Base-by-base conservation (phyloP, 208 protist genomes). In the Phytomonas francai region DNA sequence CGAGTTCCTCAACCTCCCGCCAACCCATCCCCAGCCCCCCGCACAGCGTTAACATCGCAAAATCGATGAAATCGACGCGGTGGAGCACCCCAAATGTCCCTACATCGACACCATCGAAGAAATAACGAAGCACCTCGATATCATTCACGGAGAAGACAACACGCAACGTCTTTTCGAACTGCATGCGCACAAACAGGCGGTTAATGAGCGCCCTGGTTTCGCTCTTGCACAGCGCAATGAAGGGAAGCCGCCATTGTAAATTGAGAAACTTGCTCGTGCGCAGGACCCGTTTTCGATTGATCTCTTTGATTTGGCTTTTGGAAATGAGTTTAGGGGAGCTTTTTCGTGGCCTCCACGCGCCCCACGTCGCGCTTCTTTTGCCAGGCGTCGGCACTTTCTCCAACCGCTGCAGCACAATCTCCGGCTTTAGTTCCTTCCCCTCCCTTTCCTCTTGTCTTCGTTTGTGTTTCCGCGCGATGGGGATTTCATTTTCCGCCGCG, bases 71-170 rank as follows among this genome's bases (percentile, higher is more conserved):
- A 72, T 88, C 80, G n/a, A 45, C 62, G 45, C 77, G 78, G 58
- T 85, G 74, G 1, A 91, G 71, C n/a, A 87, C 68, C 25, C 80
- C 82, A 65, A 86, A 82, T 59, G 80, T 70, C 57, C 79, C 82
- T n/a, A 77, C 32, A 59, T 85, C 78, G 29, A 88, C 71, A 33
- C 82, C 83, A 68, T 91, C 83, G 75, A 88, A 91, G 70, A 85
- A 88, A 71, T 65, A 78, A 34, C 80, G 72, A 28, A 88, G 73
- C 7, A 76, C 76, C 57, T 84, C 74, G 49, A 91, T 75, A 58
- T 91, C 83, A 45, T 91, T 79, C 34, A 85, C 80, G 60, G 68
- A 79, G n/a, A 91, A 75, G 11, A 80, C 78, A 59, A 88, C 85
- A 64, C 87, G 83, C n/a, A 69, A 59, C 16, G 69, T 84, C 22